These are phyloP conservation scores for Sphaceloma murrayae DNA, from an alignment of 2,329 filamentous ascomycete genomes.

Conservation along the genomic window DNA sequence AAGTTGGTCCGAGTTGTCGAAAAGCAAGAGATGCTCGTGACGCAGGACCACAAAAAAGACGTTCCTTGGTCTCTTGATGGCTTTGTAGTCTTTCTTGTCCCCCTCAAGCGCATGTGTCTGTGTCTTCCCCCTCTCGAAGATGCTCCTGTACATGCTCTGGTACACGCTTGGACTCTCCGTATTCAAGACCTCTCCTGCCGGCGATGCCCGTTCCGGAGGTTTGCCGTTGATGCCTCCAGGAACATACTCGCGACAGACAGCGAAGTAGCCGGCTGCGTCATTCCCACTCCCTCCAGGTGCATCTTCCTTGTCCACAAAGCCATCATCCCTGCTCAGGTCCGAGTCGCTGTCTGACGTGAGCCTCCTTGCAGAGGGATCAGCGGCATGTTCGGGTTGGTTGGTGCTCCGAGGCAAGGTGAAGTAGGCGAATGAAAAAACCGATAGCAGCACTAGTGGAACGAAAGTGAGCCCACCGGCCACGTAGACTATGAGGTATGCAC, in stretches of 20 bases:
- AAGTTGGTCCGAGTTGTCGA: conserved; percentile 88
- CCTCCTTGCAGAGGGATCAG: conserved; percentile 16
- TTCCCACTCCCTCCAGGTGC: conserved; percentile 53
- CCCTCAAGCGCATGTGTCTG: conserved; percentile 46
- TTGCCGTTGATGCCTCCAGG: conserved; percentile 88
- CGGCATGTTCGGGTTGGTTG: neutral
- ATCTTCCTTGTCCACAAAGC: conserved; percentile 45
- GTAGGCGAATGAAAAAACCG: conserved; percentile 58
- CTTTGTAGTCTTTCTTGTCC: conserved; percentile 41
- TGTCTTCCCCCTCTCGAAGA: conserved; percentile 70
- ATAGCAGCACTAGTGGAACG: conserved; percentile 58
- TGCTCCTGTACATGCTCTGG: conserved; percentile 93
- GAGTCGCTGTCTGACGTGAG: conserved; percentile 36
- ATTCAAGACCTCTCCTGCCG: conserved; percentile 60
- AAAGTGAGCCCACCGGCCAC: conserved; percentile 82
- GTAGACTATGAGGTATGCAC: conserved; percentile 62
- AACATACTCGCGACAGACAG: conserved; percentile 87
- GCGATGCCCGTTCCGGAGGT: conserved; percentile 76
- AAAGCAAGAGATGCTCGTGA: conserved; percentile 93
- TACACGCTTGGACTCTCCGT: conserved; percentile 83
- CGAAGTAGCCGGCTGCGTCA: conserved; percentile 84
- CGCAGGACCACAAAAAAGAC: conserved; percentile 88
- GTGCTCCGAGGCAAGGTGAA: conserved; percentile 48
- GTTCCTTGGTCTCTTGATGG: conserved; percentile 58
- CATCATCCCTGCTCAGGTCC: conserved; percentile 28